Percentiles rank a stretch among this genome's conserved stretches.
phyloP scores from a whole-genome alignment of 805 yeast species.

The Wickerhamomyces kurtzmanii region DNA sequence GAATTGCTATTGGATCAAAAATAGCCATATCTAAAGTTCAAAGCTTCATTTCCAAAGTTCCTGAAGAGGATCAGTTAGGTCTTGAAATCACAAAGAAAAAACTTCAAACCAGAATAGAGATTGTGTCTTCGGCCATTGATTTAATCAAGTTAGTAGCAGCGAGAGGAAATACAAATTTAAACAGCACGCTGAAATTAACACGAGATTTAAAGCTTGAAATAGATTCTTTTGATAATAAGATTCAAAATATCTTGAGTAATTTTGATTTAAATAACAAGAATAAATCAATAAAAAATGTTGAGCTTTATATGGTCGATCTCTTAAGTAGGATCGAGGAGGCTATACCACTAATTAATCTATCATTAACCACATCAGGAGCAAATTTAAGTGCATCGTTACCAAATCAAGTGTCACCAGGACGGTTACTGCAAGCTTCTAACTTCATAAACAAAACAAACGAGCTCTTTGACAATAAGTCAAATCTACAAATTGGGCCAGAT shows the following conservation, averaged over 20 bases:
- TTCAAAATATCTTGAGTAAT: slow-evolving; percentile 28
- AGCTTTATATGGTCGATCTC: slow-evolving; percentile 36
- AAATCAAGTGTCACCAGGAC: slow-evolving; percentile 50
- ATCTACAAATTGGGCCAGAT: slow-evolving; percentile 43
- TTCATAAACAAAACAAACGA: slow-evolving; percentile 29
- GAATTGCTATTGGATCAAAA: slow-evolving; percentile 64
- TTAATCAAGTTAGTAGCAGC: slow-evolving; percentile 53
- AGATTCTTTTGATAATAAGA: slow-evolving; percentile 41
- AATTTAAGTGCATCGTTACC: slow-evolving; percentile 40
- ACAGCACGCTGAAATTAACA: slow-evolving; percentile 43
- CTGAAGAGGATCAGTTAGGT: slow-evolving; percentile 37
- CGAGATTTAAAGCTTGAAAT: slow-evolving; percentile 47
- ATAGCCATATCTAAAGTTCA: slow-evolving; percentile 62
- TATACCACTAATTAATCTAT: slow-evolving; percentile 56
- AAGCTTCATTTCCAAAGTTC: slow-evolving; percentile 41
- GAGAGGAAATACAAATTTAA: slow-evolving; percentile 49
- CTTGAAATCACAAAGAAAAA: slow-evolving; percentile 32
- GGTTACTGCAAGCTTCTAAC: slow-evolving; percentile 53
- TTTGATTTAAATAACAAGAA: slow-evolving; percentile 21
- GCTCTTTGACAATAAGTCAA: slow-evolving; percentile 11
- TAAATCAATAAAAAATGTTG: slow-evolving; percentile 34
- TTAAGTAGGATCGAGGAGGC: slow-evolving; percentile 51
- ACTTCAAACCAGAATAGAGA: slow-evolving; percentile 47
- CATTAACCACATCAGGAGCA: slow-evolving; percentile 62
- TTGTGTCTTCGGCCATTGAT: slow-evolving; percentile 60